Evolutionary conservation across 345 rosid genomes (phyloP).

Genomic region (Angophora floribunda): DNA sequence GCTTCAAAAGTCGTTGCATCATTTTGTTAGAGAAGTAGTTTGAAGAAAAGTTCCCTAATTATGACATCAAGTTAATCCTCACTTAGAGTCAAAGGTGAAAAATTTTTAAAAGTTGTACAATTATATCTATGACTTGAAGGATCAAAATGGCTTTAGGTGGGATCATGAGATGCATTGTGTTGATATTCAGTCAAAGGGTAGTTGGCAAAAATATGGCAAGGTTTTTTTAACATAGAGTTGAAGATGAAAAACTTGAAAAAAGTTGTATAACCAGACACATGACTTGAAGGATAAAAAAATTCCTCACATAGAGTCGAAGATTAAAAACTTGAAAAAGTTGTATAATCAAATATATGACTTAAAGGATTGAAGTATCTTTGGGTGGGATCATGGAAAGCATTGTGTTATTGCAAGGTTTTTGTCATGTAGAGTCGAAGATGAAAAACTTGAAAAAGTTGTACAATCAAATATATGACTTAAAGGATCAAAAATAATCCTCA

Average conservation of each 20-base stretch:
- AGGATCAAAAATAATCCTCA: neutral
- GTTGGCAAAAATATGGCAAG: too few relatives aligned
- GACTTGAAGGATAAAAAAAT: too few relatives aligned
- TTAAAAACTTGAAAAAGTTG: neutral
- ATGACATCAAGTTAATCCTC: fast-evolving
- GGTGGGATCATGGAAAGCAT: too few relatives aligned
- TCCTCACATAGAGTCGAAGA: neutral
- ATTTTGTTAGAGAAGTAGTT: neutral
- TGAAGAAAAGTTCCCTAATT: neutral
- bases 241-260: neutral
- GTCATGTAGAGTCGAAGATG: neutral
- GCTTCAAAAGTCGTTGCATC: neutral
- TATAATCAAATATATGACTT: too few relatives aligned
- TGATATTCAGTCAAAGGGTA: too few relatives aligned
- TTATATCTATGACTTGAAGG: too few relatives aligned
- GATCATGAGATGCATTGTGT: too few relatives aligned
- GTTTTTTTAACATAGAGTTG: neutral
- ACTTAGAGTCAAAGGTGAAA: neutral
- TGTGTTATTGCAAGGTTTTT: too few relatives aligned
- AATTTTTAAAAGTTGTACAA: fast-evolving
- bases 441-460: neutral
- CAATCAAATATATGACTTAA: too few relatives aligned
- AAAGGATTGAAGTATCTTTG: too few relatives aligned
- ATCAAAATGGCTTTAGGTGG: too few relatives aligned
- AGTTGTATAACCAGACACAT: too few relatives aligned